Evolutionary conservation across 1,284 basidiomycete genomes (phyloP).

Genomic region (Fistulina hepatica): DNA sequence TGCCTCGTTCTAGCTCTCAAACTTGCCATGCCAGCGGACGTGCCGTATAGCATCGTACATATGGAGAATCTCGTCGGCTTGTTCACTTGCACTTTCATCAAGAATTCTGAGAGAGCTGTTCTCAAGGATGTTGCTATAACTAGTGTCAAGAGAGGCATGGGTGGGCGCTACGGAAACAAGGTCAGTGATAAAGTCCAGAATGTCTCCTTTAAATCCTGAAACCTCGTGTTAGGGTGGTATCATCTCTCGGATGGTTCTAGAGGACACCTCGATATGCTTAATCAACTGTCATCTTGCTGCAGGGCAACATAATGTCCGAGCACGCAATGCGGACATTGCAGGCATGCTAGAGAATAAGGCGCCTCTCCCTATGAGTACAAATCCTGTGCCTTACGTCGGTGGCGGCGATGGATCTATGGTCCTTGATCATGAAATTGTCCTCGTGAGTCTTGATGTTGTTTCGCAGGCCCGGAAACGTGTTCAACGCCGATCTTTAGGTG

Average conservation of each 20-base stretch:
- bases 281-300: slow-evolving; percentile 96
- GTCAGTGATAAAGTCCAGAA: slow-evolving; percentile 28
- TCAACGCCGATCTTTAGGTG: slow-evolving; percentile 30
- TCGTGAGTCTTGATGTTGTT: slow-evolving; percentile 50
- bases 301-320: slow-evolving; percentile 74
- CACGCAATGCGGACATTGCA: slow-evolving; percentile 79
- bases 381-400: slow-evolving; percentile 62
- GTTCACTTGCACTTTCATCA: slow-evolving; percentile 83
- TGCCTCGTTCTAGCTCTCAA: slow-evolving; percentile 65
- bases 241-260: slow-evolving; percentile 79
- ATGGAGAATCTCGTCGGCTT: slow-evolving; percentile 88
- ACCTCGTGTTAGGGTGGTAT: slow-evolving; percentile 65
- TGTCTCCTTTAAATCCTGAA: slow-evolving; percentile 2
- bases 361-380: slow-evolving; percentile 50
- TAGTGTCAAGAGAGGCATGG: slow-evolving; percentile 86
- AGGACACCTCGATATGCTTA: slow-evolving; percentile 88
- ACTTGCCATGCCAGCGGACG: slow-evolving; percentile 53
- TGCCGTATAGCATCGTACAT: slow-evolving; percentile 69
- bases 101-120: slow-evolving; percentile 43
- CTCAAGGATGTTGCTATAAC: slow-evolving; percentile 68
- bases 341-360: slow-evolving; percentile 76
- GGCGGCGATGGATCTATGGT: slow-evolving; percentile 94
- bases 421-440: slow-evolving; percentile 88
- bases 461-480: not conserved
- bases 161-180: slow-evolving; percentile 93